Base-by-base conservation (phyloP, 805 yeast species). In the Schwanniomyces occidentalis region DNA sequence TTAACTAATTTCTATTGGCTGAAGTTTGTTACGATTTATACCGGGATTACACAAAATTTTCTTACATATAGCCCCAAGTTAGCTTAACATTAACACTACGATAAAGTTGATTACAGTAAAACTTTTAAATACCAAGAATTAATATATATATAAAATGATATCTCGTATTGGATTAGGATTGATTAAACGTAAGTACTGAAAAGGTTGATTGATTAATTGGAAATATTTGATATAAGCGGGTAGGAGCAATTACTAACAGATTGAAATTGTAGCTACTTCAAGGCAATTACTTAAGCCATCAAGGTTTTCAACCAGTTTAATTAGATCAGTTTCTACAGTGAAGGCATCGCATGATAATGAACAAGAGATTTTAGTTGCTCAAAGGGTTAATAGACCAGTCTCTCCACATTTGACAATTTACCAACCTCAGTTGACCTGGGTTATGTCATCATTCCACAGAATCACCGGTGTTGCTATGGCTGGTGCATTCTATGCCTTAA, bases 351-450 rank as follows among this genome's bases (percentile, higher is more conserved):
- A 72, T 26, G 76, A 67, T 16, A 78, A 78, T 48, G 95, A 85
- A 52, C 75, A 84, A 46, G 75, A 75, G 22, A 72, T 89, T 37
- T 75, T 91, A 43, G 73, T 78, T 37, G 79, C 80, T 35, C 98
- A 91, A 72, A 80, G 99, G 64, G 76, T 72, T 47, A 76, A 79
- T 68, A 82, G 99, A 69, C 98, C 98, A 21, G 65, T 76, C 10
- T 88, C 96, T 19, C 98, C 98, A 37, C 95, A 91, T 62, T 73
- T 91, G 56, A 68, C 80, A 42, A 90, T 93, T 58, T 91, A 91
- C 71, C 75, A 90, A 69, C 95, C 95, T 27, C 97, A 93, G 70
- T 58, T 91, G 46, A 86, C 98, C 16, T 77, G 84, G 85, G 66
- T 76, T 42, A 58, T 93, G 56, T 89, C 97, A 4, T 70, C 82